phyloP scores from a whole-genome alignment of 2,329 filamentous ascomycete genomes.

The Exophiala sideris region DNA sequence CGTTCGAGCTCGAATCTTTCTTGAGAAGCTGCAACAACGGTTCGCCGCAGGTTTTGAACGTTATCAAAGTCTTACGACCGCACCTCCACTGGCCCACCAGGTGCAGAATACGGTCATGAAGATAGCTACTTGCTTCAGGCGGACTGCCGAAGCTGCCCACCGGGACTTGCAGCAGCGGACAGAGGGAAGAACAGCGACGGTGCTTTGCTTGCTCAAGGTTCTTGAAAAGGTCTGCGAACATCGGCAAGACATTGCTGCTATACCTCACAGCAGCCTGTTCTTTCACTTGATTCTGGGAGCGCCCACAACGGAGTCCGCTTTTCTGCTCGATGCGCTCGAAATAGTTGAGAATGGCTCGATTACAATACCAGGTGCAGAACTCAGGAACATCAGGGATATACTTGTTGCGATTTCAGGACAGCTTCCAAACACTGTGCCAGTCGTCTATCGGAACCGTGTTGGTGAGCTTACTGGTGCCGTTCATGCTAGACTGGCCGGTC shows the following conservation, averaged over 20 bases:
- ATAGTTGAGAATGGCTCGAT: neutral
- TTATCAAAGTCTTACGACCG: conserved; percentile 29
- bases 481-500: no score
- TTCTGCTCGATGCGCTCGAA: neutral
- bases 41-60: conserved; percentile 39
- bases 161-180: neutral
- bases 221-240: neutral
- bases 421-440: neutral
- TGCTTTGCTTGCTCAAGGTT: neutral
- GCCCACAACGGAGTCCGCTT: neutral
- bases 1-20: conserved; percentile 43
- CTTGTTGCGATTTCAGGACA: neutral
- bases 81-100: no score
- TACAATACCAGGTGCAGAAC: neutral
- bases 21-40: conserved; percentile 41
- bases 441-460: no score
- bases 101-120: no score
- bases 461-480: no score
- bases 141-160: neutral
- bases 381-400: neutral
- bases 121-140: no score
- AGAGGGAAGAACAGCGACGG: neutral
- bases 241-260: neutral
- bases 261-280: neutral
- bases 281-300: neutral